Conservation (phyloP, 768 basidiomycete species). For the Holtermannia corniformis region DNA sequence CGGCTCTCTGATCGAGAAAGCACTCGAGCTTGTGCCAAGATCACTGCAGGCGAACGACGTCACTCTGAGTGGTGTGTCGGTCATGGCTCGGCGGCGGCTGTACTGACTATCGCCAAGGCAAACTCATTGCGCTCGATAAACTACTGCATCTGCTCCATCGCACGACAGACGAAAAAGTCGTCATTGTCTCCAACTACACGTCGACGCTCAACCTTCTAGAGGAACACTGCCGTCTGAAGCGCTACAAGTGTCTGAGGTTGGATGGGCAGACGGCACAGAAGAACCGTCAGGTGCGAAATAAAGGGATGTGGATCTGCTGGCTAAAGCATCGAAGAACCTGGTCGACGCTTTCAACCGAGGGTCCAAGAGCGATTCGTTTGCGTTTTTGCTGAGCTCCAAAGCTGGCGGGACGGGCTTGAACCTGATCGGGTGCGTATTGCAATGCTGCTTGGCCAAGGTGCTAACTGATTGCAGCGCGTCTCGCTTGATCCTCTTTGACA, state of each 20-base stretch:
- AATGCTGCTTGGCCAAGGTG: neutral
- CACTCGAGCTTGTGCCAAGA: slow-evolving; percentile 31
- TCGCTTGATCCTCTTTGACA: slow-evolving; percentile 53
- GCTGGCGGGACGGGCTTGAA: slow-evolving; percentile 93
- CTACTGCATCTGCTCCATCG: slow-evolving; percentile 24
- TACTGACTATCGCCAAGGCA: slow-evolving; percentile 19
- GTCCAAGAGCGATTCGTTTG: slow-evolving; percentile 57
- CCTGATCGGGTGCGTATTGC: slow-evolving; percentile 33
- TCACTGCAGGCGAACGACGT: slow-evolving; percentile 47
- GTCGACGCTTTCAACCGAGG: slow-evolving; percentile 83
- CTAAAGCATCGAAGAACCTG: slow-evolving; percentile 49
- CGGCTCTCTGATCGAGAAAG: slow-evolving; percentile 13
- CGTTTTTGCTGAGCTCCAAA: slow-evolving; percentile 89
- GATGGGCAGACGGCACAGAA: slow-evolving; percentile 58
- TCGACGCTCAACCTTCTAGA: slow-evolving; percentile 88
- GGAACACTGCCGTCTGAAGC: slow-evolving; percentile 64
- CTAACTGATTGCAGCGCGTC: slow-evolving; percentile 62
- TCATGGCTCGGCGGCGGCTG: neutral
- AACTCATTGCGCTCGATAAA: slow-evolving; percentile 30
- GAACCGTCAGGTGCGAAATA: slow-evolving; percentile 14
- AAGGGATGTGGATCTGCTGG: slow-evolving; percentile 10
- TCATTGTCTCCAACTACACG: slow-evolving; percentile 87
- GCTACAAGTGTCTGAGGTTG: slow-evolving; percentile 70
- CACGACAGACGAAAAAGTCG: slow-evolving; percentile 81
- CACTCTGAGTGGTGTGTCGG: slow-evolving; percentile 61